Conservation (phyloP, 768 basidiomycete species). For the Rubroboletus pulcherrimus region DNA sequence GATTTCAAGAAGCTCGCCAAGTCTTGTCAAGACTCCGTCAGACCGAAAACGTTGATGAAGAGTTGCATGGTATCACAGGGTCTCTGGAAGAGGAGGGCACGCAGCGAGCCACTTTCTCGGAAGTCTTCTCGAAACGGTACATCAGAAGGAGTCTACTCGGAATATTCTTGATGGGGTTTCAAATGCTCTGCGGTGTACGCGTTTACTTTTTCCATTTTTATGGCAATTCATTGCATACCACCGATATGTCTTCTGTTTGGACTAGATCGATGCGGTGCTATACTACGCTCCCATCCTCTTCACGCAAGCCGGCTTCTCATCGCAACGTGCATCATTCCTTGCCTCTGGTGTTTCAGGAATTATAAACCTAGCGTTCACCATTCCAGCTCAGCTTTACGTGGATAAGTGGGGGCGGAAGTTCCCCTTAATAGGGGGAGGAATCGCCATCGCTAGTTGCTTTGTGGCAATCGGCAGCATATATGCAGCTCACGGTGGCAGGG, state of each 20-base stretch:
- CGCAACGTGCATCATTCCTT: slow-evolving; percentile 44
- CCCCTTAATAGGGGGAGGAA: slow-evolving; percentile 42
- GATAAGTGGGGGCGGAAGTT: slow-evolving; percentile 37
- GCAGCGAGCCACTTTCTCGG: slow-evolving; percentile 20
- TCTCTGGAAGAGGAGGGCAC: slow-evolving; percentile 23
- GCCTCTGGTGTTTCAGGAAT: slow-evolving; percentile 50
- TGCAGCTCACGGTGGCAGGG: slow-evolving; percentile 35
- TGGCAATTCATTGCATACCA: background rate
- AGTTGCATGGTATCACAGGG: slow-evolving; percentile 16
- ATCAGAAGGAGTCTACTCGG: slow-evolving; percentile 37
- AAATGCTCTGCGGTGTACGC: slow-evolving; percentile 35
- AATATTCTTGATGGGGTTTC: slow-evolving; percentile 42
- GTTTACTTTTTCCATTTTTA: background rate
- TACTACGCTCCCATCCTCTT: slow-evolving; percentile 48
- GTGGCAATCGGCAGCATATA: slow-evolving; percentile 44
- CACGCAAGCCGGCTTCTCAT: slow-evolving; percentile 47
- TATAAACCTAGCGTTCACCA: slow-evolving; percentile 38
- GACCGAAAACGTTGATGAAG: slow-evolving; percentile 16
- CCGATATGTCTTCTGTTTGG: background rate
- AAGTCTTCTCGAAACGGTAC: slow-evolving; percentile 29
- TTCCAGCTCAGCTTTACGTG: slow-evolving; percentile 36
- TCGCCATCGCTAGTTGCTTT: slow-evolving; percentile 36
- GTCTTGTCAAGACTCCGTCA: slow-evolving; percentile 25
- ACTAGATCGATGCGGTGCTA: slow-evolving; percentile 26
- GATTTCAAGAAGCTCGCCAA: slow-evolving; percentile 29